Conservation (phyloP, 208 protist species). For the Trypanosoma rangeli region DNA sequence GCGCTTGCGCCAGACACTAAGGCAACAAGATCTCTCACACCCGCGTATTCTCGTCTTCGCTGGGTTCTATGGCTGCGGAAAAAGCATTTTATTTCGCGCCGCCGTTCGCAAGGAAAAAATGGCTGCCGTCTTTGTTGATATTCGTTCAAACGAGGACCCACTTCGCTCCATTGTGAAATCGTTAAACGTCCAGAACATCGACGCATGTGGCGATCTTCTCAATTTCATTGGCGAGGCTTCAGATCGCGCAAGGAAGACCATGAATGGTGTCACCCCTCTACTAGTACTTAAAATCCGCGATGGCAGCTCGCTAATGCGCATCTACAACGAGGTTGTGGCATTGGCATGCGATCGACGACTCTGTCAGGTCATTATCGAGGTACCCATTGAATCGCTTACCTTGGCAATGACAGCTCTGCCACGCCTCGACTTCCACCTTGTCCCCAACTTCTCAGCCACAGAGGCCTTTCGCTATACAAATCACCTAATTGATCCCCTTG, state of each 20-base stretch:
- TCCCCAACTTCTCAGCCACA: conserved; percentile 66
- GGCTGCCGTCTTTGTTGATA: conserved; percentile 73
- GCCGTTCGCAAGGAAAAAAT: conserved; percentile 60
- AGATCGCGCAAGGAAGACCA: conserved; percentile 44
- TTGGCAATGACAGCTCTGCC: conserved; percentile 60
- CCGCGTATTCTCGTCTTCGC: conserved; percentile 74
- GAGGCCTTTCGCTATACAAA: conserved; percentile 80
- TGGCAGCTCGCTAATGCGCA: conserved; percentile 55
- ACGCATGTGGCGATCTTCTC: conserved; percentile 82
- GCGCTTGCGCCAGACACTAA: conserved; percentile 53
- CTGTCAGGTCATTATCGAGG: conserved; percentile 79
- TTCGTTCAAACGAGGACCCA: conserved; percentile 69
- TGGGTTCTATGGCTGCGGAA: conserved; percentile 76
- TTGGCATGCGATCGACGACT: conserved; percentile 72
- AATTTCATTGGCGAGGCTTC: conserved; percentile 83
- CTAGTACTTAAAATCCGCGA: conserved; percentile 80
- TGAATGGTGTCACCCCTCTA: conserved; percentile 60
- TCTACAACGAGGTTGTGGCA: conserved; percentile 77
- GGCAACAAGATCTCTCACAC: conserved; percentile 58
- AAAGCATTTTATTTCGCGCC: conserved; percentile 61
- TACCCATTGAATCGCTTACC: conserved; percentile 66
- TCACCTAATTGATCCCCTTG: conserved; percentile 68
- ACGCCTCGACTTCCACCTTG: conserved; percentile 68
- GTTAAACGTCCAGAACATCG: conserved; percentile 75
- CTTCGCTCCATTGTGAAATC: conserved; percentile 68